Conservation (phyloP, 306 rosid genomes). For the Castanea sativa region DNA sequence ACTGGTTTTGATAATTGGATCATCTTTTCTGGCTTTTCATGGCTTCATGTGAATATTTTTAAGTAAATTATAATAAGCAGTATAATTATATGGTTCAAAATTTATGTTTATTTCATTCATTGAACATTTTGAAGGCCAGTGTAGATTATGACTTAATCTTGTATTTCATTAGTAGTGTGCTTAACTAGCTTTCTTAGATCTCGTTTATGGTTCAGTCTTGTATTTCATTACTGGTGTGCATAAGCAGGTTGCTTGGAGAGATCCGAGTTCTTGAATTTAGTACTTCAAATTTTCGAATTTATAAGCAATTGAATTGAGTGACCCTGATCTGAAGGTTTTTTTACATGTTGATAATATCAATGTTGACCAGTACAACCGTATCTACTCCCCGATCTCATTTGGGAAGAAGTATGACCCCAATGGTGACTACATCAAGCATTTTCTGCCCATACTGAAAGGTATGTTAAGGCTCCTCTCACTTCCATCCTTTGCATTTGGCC, state of each 20-base stretch:
- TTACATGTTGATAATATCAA: constrained; percentile 14
- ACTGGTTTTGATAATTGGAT: not conserved
- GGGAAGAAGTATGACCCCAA: constrained; percentile 95
- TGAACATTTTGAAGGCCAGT: not conserved
- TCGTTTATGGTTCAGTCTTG: not conserved
- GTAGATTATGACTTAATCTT: not conserved
- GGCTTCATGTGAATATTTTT: not conserved
- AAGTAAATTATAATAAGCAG: not conserved
- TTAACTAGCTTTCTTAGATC: no score
- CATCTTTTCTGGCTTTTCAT: not conserved
- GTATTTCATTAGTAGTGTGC: no score
- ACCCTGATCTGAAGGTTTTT: not conserved
- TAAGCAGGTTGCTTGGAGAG: not conserved
- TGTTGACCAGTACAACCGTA: constrained; percentile 72
- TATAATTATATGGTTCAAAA: not conserved
- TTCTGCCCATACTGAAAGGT: constrained; percentile 85
- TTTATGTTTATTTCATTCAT: not conserved
- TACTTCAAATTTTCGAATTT: not conserved
- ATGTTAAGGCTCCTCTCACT: constrained; percentile 12
- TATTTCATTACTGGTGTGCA: not conserved
- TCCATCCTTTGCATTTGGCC: constrained; percentile 15
- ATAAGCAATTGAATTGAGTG: not conserved
- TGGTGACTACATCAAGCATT: constrained; percentile 79
- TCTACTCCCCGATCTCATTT: constrained; percentile 81
- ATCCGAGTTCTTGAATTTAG: constrained; percentile 11